These are phyloP conservation scores for Fragaria ananassa DNA, from an alignment of 306 rosid species.

Conservation along the genomic window DNA sequence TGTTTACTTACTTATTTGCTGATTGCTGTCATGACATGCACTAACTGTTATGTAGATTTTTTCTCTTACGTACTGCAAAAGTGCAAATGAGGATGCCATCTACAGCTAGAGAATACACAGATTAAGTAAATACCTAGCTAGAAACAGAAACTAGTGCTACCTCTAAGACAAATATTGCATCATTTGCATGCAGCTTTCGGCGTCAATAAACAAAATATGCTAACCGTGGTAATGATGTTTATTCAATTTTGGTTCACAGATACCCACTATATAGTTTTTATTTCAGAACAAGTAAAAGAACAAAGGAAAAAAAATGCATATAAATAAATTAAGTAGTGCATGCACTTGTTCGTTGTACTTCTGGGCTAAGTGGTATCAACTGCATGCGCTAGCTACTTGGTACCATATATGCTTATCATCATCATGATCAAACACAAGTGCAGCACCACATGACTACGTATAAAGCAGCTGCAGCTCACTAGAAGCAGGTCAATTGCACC, in stretches of 20 bases:
- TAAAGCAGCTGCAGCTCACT: not conserved
- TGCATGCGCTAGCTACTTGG: not conserved
- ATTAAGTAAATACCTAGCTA: not conserved
- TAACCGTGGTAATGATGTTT: not conserved
- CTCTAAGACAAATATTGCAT: not conserved
- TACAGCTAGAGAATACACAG: not conserved
- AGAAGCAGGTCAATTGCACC: not conserved
- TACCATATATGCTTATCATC: not conserved
- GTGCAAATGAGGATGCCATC: not conserved
- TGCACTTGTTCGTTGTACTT: not conserved
- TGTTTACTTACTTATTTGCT: not conserved
- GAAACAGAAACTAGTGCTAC: not conserved
- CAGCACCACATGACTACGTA: not conserved
- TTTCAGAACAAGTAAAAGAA: not conserved
- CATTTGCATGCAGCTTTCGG: not conserved
- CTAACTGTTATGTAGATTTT: too few species aligned
- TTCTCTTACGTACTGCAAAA: not conserved
- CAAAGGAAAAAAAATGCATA: too few species aligned
- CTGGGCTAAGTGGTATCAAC: not conserved
- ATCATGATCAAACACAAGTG: not conserved
- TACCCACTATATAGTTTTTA: not conserved
- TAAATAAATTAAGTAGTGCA: not conserved
- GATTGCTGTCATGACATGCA: not conserved
- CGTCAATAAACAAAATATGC: not conserved
- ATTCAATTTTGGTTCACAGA: not conserved